Evolutionary conservation across 306 rosid genomes (phyloP), one percentile per base, ranked within the genome.

Genomic region (Dicorynia guianensis): DNA sequence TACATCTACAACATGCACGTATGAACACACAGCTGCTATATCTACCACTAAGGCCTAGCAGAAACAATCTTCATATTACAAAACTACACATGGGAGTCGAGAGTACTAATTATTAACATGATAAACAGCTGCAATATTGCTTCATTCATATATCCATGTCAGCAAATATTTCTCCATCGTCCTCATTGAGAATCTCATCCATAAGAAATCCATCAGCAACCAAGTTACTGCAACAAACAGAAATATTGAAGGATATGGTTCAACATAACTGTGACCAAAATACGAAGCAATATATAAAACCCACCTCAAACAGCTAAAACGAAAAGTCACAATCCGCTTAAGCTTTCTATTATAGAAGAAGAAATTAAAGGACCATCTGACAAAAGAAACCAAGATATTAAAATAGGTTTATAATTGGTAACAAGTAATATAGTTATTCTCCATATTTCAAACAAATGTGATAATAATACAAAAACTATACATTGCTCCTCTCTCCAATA

Each of bases 331-430:
- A 0, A 95, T 80, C 40, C 97, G 90, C 86, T 92, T 95, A 43
- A 89, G 90, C 84, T 90, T 95, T 81, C 97, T 75, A 71, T 90
- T 92, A 72, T 92, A 95, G 85, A 95, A 95, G 80, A 95, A 89
- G 89, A 92, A 92, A 76, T 85, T 92, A 86, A 90, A 95, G 69
- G 97, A 89, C 99, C 99, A 95, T 69, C 97, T 95, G 89, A 34
- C 63, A 74, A 39, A 67, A 43, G 62, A 13, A 30, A 33, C 18
- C 36, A 44, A 13, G 49, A 72, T 72, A 79, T 53, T 30, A 64
- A 42, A 44, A 71, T n/a, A 47, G 53, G 48, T 36, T 36, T 69
- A 19, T 25, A 33, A 44, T 19, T 73, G 40, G 54, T 8, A 57
- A 49, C 55, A 34, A 13, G 42, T 18, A 14, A n/a, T 33, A 43